These are phyloP conservation scores for Juglanconis oblonga DNA, from an alignment of 2,329 filamentous ascomycete species.

Conservation along the genomic window DNA sequence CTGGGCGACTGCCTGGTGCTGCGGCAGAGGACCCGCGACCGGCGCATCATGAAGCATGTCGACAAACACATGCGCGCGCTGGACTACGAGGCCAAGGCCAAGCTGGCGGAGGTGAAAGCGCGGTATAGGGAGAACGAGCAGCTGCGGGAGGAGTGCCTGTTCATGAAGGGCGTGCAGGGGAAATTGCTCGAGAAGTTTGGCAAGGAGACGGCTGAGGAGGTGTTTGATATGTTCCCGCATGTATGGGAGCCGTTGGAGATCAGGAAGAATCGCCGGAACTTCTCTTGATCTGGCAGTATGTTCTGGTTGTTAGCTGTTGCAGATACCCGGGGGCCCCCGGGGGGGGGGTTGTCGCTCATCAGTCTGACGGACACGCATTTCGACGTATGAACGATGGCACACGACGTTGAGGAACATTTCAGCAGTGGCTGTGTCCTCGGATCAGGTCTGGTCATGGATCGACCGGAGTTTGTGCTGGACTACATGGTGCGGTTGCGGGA, in stretches of 20 bases:
- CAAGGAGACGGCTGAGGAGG: slow-evolving; percentile 11
- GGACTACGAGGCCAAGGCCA: slow-evolving; percentile 2
- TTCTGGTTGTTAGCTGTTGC: too few species aligned
- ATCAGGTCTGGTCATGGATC: too few species aligned
- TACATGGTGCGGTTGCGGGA: too few species aligned
- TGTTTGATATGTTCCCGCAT: slow-evolving; percentile 14
- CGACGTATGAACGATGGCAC: too few species aligned
- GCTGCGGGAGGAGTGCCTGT: slow-evolving; percentile 2
- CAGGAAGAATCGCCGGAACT: slow-evolving; percentile 15
- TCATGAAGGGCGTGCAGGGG: not conserved
- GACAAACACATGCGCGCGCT: slow-evolving; percentile 11
- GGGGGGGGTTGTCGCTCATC: too few species aligned
- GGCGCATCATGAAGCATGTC: slow-evolving; percentile 10
- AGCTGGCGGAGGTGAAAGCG: slow-evolving; percentile 13
- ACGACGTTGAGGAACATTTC: too few species aligned
- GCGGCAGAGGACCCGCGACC: slow-evolving; percentile 3
- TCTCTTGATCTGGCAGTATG: slow-evolving; percentile 2
- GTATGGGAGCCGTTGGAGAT: slow-evolving; percentile 10
- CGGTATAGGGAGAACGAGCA: slow-evolving; percentile 2
- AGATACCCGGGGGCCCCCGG: too few species aligned
- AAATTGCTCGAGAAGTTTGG: slow-evolving; percentile 8
- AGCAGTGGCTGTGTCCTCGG: too few species aligned
- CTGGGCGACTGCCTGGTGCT: slow-evolving; percentile 13
- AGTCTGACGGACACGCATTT: too few species aligned
- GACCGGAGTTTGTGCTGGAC: too few species aligned